Conservation (phyloP, 495 filamentous ascomycete genomes). For the Penicillium longicatenatum region DNA sequence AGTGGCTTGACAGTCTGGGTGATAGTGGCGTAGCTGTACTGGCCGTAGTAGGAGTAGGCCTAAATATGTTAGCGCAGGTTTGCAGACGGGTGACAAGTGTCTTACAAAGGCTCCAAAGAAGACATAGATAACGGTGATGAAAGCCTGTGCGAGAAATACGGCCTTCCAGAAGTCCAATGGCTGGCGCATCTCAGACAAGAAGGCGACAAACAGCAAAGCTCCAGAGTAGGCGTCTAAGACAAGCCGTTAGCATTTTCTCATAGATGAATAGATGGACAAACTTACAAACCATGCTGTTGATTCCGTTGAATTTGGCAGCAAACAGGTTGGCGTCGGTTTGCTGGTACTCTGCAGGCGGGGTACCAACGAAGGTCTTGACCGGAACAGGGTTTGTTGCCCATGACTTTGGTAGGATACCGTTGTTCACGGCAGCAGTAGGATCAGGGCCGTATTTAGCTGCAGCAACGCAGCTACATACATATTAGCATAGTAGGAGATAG, state of each 20-base stretch:
- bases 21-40: constrained; percentile 50
- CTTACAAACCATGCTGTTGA: constrained; percentile 26
- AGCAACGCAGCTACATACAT: constrained; percentile 46
- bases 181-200: constrained; percentile 66
- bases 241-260: neutral
- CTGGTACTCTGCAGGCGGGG: constrained; percentile 22
- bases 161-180: constrained; percentile 65
- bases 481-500: neutral
- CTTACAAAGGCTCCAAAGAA: constrained; percentile 57
- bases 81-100: neutral
- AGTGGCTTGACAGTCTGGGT: constrained; percentile 53
- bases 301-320: constrained; percentile 23
- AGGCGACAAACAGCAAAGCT: constrained; percentile 57
- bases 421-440: constrained; percentile 27
- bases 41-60: constrained; percentile 58
- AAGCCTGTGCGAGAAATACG: constrained; percentile 51
- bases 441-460: constrained; percentile 49
- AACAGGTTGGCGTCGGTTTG: constrained; percentile 15
- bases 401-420: constrained; percentile 14
- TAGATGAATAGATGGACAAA: neutral
- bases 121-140: constrained; percentile 54
- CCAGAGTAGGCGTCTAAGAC: constrained; percentile 56
- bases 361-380: constrained; percentile 17
- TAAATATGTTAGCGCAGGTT: constrained; percentile 2
- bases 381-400: constrained; percentile 19